Conservation (phyloP, 2,329 filamentous ascomycete species). For the Aspergillus calidoustus region DNA sequence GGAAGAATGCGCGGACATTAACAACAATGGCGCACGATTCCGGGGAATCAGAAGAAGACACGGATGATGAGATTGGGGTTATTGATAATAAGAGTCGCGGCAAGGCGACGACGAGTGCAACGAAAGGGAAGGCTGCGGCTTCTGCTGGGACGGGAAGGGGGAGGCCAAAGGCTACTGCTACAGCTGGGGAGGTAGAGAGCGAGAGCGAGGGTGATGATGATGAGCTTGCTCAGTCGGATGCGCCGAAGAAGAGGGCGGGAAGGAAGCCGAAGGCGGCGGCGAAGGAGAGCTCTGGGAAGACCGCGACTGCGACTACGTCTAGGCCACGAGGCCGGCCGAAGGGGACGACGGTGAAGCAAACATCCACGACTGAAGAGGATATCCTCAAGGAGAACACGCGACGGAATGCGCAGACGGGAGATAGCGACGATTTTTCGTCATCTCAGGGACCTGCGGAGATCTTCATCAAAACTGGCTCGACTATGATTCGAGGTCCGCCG, state of each 20-base stretch:
- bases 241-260: conserved; percentile 28
- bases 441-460: conserved; percentile 30
- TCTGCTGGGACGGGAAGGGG: conserved; percentile 11
- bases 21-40: conserved; percentile 11
- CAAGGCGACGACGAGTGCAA: conserved; percentile 1
- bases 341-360: conserved; percentile 25
- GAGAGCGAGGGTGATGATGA: conserved; percentile 31
- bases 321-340: conserved; percentile 39
- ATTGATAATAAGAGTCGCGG: conserved; percentile 18
- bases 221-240: conserved; percentile 30
- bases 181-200: conserved; percentile 13
- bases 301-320: conserved; percentile 18
- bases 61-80: conserved; percentile 32
- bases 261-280: conserved; percentile 22
- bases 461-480: conserved; percentile 35
- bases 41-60: conserved; percentile 24
- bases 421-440: conserved; percentile 15
- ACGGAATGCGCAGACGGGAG: conserved; percentile 17
- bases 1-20: conserved; percentile 16
- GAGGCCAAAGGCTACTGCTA: conserved; percentile 15
- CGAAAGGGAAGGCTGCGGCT: conserved; percentile 22
- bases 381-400: conserved; percentile 22
- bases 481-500: conserved; percentile 34
- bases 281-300: conserved; percentile 17
- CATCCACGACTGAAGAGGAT: conserved; percentile 16